Base-by-base conservation (phyloP, 176 grass and related monocot species). In the Alloteropsis semialata region DNA sequence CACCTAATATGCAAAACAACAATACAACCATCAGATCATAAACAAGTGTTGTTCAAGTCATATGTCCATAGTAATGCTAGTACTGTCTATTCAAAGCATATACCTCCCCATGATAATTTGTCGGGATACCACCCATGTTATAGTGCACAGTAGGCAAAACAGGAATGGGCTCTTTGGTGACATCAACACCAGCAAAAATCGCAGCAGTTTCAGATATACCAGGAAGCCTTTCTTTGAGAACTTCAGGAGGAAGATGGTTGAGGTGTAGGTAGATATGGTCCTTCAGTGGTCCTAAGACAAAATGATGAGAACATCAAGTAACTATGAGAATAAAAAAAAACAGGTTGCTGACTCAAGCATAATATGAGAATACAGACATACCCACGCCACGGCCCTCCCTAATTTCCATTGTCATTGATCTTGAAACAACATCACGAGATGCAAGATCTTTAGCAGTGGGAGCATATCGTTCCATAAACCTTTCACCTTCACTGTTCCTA, bases 171-270 rank as follows among this genome's bases (percentile, higher is more conserved):
- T 97, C 95, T 57, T 97, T 97, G 37, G 95, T 97, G 77, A 97
- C 95, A 48, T 97, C 95, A 62, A 97, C 95, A 60, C 95, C 92
- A 70, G 95, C 73, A 78, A 97, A 97, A 92, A 97, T 97, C 58
- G 95, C 95, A 83, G 95, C 95, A 81, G 95, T 97, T 87, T 97
- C 95, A 70, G 95, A 97, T 78, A 97, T 97, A 70, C 95, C 95
- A 81, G 95, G 95, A 72, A 97, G 92, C 79, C 94, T 91, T 89
- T 97, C 94, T 79, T 97, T 97, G 1, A 97, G 89, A 88, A 94
- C 92, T 80, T 94, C 92, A 6, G 92, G 89, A 41, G 92, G 92
- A 45, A 94, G 84, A 78, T 94, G 92, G 62, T 94, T 94, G 13
- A 94, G 68, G 30, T 94, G 93, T 88, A 95, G 49, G 87, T 95